Percentiles rank a stretch among this genome's conserved stretches.
Evolutionary conservation across 257 asterid species (phyloP).

Genomic region (Fraxinus anomala): DNA sequence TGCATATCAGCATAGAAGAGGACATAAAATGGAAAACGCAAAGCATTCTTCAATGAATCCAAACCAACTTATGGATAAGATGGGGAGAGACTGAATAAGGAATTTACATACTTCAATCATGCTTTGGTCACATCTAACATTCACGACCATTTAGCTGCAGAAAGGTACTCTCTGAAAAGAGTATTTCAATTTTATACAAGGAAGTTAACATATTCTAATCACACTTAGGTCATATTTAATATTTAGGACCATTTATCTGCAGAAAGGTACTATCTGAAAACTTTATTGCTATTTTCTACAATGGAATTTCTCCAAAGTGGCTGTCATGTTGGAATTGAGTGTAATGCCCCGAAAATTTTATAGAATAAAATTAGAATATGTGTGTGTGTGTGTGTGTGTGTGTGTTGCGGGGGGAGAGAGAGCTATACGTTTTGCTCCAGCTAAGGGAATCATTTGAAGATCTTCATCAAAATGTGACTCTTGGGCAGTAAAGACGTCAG

Average conservation of each 20-base stretch:
- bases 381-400: no score
- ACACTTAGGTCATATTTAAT: neutral
- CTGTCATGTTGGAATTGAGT: neutral
- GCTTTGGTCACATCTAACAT: neutral
- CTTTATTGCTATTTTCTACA: neutral
- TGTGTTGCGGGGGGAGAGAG: no score
- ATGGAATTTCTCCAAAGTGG: neutral
- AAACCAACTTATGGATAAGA: neutral
- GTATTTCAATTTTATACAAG: neutral
- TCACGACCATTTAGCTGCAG: neutral
- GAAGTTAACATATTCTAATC: neutral
- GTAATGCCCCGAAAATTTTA: no score
- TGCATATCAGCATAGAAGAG: neutral
- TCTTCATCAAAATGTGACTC: conserved; percentile 38
- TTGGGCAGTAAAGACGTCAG: conserved; percentile 46
- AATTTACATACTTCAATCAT: neutral
- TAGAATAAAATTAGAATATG: no score
- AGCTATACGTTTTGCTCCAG: conserved; percentile 54
- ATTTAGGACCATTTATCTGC: neutral
- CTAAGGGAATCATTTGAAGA: conserved; percentile 33
- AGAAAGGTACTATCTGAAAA: neutral
- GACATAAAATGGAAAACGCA: neutral
- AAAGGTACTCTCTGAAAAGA: neutral
- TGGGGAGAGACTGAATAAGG: neutral
- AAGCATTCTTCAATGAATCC: conserved; percentile 16